Evolutionary conservation across 768 basidiomycete genomes (phyloP), one percentile per base, ranked within the genome.

Genomic region (Suillus placidus): DNA sequence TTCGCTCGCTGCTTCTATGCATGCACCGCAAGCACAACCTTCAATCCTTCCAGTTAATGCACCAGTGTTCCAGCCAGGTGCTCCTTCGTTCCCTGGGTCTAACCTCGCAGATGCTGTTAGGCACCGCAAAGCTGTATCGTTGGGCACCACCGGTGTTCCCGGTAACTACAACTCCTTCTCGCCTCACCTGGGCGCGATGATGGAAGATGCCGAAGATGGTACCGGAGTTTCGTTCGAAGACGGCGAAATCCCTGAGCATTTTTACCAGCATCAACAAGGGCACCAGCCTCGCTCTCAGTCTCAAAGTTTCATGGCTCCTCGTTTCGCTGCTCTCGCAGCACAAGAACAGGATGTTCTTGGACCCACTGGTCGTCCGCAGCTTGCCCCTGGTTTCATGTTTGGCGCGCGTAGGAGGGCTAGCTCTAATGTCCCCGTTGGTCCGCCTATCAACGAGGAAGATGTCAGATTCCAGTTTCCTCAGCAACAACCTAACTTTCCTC

Each of bases 331-430:
- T 63, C 83, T 89, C 70, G 92, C 88, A 45, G 88, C 85, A 42
- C 89, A 91, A 74, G 88, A 93, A 67, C 71, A 71, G 47, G 88
- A 91, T 67, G 52, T 80, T 64, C 71, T 91, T 60, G 89, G 92
- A 38, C 87, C 92, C 18, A 85, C 90, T 35, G 90, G 93, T 54
- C 88, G 94, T 67, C 94, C 94, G 45, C 94, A 95, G 74, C 86
- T 96, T 45, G 93, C 94, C 13, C 94, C 94, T n/a, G 83, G 84
- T 58, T 97, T 97, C 78, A 94, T 90, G 84, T 97, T 96, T 76
- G 95, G 94, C 58, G 87, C 88, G 64, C 80, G 80, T 70, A 77
- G 80, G 63, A 82, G 82, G 66, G 81, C 87, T 34, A 87, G 85
- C 72, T 78, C 81, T 42, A 76, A 78, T 47, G 79, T 82, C 32